Evolutionary conservation across 164 flowering plant species (phyloP), one percentile per base, ranked within the genome.

Genomic region (Nymphaea colorata): DNA sequence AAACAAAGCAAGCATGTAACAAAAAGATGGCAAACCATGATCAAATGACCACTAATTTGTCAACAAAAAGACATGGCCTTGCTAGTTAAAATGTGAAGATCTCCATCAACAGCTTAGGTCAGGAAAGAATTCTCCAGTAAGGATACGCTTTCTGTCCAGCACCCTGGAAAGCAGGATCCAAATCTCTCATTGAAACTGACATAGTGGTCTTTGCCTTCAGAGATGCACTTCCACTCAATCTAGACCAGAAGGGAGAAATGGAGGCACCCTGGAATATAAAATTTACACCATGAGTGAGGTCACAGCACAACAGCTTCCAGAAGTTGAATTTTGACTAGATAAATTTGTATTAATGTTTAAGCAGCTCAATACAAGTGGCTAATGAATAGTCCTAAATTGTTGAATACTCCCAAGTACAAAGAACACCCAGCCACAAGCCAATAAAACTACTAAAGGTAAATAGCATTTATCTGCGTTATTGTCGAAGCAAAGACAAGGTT

Each of bases 101-200:
- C 36, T 25, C 36, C 36, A 25, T 25, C 36, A 1, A 25, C 36
- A 0, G 1, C 36, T 25, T 25, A 25, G 0, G 57, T 8, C 57
- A 8, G 57, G 57, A 51, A 51, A 4, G 57, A 15, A 51, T 2
- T 25, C 57, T 51, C 57, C 44, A 10, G 45, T 18, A 73, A 76
- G 79, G 82, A 79, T 79, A 79, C 82, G 76, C 79, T 75, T 94
- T 94, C 75, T 91, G 99, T 66, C 99, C 99, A 71, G 93, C 95
- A 73, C 93, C 96, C 70, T 90, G 96, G 67, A 94, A 88, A 75
- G 94, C 96, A 67, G 91, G 75, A 83, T 94, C 99, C 79, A 91
- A 77, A 74, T 91, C 93, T 82, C 82, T 90, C 91, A 88, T 87
- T 57, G 99, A 91, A 77, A 91, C 92, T 65, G 99, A 78, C 99